These are phyloP conservation scores for Parietaria judaica DNA, from an alignment of 306 rosid genomes.

Conservation along the genomic window DNA sequence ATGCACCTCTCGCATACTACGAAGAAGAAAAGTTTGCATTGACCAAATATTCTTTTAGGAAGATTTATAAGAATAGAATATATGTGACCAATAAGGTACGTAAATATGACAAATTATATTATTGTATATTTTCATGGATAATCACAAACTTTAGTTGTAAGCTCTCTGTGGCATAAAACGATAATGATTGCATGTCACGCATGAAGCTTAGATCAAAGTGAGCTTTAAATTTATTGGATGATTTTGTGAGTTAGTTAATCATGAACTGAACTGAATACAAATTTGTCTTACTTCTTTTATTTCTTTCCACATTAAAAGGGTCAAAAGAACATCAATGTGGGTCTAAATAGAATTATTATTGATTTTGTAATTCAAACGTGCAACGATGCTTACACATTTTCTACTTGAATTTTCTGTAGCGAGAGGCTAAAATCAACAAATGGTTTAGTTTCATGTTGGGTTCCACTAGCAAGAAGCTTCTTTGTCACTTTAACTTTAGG, in stretches of 20 bases:
- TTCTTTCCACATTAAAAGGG: too few species aligned
- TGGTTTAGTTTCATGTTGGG: background rate
- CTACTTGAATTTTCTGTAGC: conserved; percentile 4
- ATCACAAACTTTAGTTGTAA: background rate
- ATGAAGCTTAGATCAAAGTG: conserved; percentile 10
- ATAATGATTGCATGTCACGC: conserved; percentile 17
- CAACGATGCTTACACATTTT: conserved; percentile 25
- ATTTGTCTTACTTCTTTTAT: too few species aligned
- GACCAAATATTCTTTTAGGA: too few species aligned
- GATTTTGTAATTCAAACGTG: conserved; percentile 2
- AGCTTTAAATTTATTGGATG: background rate
- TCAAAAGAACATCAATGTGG: conserved; percentile 15
- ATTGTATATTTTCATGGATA: background rate
- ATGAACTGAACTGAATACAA: background rate
- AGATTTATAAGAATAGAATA: too few species aligned
- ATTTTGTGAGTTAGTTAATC: conserved; percentile 7
- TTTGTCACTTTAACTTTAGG: background rate
- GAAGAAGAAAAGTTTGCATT: too few species aligned
- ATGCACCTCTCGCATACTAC: too few species aligned
- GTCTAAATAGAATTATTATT: conserved; percentile 15
- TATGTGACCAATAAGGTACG: background rate
- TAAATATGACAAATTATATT: too few species aligned
- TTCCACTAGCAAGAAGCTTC: conserved; percentile 26
- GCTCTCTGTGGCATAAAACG: conserved; percentile 8
- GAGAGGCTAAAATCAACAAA: background rate